A percentile compares a stretch with the other conserved stretches of the same genome.
Conservation (phyloP, 2,329 filamentous ascomycete genomes). For the Emergomyces orientalis region DNA sequence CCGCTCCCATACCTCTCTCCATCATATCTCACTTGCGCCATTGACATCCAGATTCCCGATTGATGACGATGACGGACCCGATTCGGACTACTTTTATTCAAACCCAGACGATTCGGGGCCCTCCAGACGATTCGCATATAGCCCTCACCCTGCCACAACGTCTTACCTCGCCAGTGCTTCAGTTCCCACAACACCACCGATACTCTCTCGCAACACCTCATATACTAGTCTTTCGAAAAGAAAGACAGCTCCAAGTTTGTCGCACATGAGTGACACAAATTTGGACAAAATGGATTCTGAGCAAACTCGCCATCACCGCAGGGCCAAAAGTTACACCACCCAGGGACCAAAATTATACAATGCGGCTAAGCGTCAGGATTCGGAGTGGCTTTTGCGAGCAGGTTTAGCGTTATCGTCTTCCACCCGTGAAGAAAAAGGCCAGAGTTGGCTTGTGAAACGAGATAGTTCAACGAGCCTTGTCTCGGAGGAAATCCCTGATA, state of each 20-base stretch:
- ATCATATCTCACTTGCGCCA: slow-evolving; percentile 53
- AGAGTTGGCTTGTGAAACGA: slow-evolving; percentile 50
- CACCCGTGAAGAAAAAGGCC: slow-evolving; percentile 52
- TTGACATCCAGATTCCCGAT: slow-evolving; percentile 47
- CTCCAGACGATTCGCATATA: slow-evolving; percentile 27
- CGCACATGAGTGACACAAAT: slow-evolving; percentile 29
- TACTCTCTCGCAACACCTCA: slow-evolving; percentile 35
- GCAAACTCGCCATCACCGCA: slow-evolving; percentile 21
- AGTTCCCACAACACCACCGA: slow-evolving; percentile 35
- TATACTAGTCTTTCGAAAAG: slow-evolving; percentile 24
- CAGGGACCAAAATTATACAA: slow-evolving; percentile 11
- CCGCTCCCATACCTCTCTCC: slow-evolving; percentile 51
- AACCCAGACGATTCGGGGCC: slow-evolving; percentile 16
- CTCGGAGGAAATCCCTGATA: slow-evolving; percentile 28
- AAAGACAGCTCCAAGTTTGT: slow-evolving; percentile 29
- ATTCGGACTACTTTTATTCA: slow-evolving; percentile 25
- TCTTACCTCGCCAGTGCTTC: slow-evolving; percentile 36
- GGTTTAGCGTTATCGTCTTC: slow-evolving; percentile 49
- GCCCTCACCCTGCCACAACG: slow-evolving; percentile 18
- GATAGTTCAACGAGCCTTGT: slow-evolving; percentile 48
- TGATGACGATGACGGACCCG: slow-evolving; percentile 31
- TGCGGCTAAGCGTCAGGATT: slow-evolving; percentile 24
- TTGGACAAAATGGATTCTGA: slow-evolving; percentile 22
- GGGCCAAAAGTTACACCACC: slow-evolving; percentile 10
- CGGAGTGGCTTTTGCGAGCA: slow-evolving; percentile 53